Evolutionary conservation across 345 rosid species (phyloP).

Genomic region (Hevea brasiliensis): DNA sequence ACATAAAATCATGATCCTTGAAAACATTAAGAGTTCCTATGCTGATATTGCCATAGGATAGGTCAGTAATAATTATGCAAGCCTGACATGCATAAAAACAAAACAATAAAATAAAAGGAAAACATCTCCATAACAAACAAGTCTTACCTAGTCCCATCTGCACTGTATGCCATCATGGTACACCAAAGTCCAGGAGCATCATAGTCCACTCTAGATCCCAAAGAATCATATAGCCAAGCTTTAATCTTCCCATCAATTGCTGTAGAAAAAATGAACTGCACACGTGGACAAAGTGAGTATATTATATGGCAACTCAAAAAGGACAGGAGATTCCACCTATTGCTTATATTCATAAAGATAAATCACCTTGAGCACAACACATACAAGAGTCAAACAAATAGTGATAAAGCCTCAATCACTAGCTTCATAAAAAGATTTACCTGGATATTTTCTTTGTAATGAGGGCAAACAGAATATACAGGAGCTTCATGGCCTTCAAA

Average conservation of each 20-base stretch:
- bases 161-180: slow-evolving; percentile 82
- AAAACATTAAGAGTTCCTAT: neutral
- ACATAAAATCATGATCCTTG: neutral
- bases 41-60: neutral
- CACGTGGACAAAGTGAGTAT: slow-evolving; percentile 4
- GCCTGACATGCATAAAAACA: neutral
- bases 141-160: slow-evolving; percentile 74
- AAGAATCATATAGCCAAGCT: slow-evolving; percentile 80
- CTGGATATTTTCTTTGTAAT: slow-evolving; percentile 49
- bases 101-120: neutral
- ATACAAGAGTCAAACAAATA: neutral
- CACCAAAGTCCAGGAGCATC: slow-evolving; percentile 85
- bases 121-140: neutral
- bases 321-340: neutral
- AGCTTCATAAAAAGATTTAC: slow-evolving; percentile 19
- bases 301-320: slow-evolving; percentile 7
- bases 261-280: slow-evolving; percentile 88
- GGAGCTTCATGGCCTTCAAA: slow-evolving; percentile 61
- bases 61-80: neutral
- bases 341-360: neutral
- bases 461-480: slow-evolving; percentile 59
- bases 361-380: neutral
- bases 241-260: slow-evolving; percentile 88
- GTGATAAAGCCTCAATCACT: neutral
- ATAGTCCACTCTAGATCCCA: slow-evolving; percentile 86